Percentiles rank a stretch among this genome's conserved stretches.
Evolutionary conservation across 495 filamentous ascomycete species (phyloP).

Genomic region (Aspergillus biplanus): DNA sequence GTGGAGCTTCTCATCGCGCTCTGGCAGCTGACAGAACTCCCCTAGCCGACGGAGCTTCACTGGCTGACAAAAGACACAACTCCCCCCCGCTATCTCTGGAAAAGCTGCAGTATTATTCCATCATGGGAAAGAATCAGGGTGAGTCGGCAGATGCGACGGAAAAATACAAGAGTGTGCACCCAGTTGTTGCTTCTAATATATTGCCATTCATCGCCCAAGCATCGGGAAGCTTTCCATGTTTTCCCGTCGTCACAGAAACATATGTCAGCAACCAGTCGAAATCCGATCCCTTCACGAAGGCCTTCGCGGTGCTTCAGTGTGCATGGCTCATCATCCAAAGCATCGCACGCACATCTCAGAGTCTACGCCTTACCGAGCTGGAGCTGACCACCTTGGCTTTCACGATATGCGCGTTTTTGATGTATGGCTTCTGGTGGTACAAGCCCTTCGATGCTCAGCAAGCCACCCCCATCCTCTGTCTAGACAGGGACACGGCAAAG

Average conservation of each 20-base stretch:
- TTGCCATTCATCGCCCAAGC: background rate
- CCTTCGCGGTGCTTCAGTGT: background rate
- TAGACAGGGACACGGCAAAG: background rate
- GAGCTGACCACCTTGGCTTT: slow-evolving; percentile 12
- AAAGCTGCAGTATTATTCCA: background rate
- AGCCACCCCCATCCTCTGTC: background rate
- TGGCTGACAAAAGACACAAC: background rate
- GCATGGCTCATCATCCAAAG: background rate
- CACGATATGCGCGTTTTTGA: background rate
- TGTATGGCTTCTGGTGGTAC: slow-evolving; percentile 6
- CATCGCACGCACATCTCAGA: background rate
- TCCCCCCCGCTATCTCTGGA: background rate
- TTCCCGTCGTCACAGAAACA: background rate
- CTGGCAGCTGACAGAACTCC: background rate
- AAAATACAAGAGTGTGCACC: background rate
- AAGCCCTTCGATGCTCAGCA: slow-evolving; percentile 2
- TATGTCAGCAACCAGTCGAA: background rate
- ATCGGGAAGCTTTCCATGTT: background rate
- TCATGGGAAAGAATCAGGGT: background rate
- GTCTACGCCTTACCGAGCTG: background rate
- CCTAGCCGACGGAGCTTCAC: too few relatives aligned
- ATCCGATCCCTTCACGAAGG: slow-evolving; percentile 4
- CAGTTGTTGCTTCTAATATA: background rate
- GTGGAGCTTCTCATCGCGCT: too few relatives aligned
- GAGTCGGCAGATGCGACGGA: background rate